Evolutionary conservation across 2,329 filamentous ascomycete genomes (phyloP).

Genomic region (Macrophomina phaseolina): DNA sequence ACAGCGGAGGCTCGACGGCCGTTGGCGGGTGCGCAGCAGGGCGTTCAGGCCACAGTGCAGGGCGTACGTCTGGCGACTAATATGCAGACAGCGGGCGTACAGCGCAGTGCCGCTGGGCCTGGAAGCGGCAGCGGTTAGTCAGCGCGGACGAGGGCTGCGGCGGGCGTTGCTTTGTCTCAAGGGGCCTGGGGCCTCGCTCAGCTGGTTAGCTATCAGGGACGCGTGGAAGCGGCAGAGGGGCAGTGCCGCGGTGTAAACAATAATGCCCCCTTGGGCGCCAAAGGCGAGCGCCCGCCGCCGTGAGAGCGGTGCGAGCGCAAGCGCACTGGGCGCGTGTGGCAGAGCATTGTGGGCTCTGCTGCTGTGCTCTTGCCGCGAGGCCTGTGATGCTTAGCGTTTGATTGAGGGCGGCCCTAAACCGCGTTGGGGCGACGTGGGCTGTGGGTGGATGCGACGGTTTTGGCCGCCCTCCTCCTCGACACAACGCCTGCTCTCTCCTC

Average conservation of each 20-base stretch:
- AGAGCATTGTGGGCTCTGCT: neutral
- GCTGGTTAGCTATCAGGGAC: slow-evolving; percentile 23
- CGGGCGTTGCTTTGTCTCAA: slow-evolving; percentile 5
- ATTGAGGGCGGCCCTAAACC: slow-evolving; percentile 23
- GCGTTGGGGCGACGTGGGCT: slow-evolving; percentile 24
- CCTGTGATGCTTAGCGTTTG: slow-evolving; percentile 24
- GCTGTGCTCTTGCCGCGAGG: slow-evolving; percentile 14
- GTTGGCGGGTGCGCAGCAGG: slow-evolving; percentile 13
- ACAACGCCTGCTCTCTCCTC: slow-evolving; percentile 16
- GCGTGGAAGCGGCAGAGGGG: slow-evolving; percentile 24
- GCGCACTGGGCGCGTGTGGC: slow-evolving; percentile 13
- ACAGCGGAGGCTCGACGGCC: neutral
- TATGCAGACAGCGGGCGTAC: neutral
- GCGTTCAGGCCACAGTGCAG: slow-evolving; percentile 1
- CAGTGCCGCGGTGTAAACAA: slow-evolving; percentile 21
- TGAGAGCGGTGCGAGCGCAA: slow-evolving; percentile 17
- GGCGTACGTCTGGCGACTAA: neutral
- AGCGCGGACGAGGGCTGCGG: slow-evolving; percentile 16
- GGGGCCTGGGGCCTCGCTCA: slow-evolving; percentile 4
- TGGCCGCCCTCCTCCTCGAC: slow-evolving; percentile 27
- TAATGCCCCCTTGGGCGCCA: slow-evolving; percentile 17
- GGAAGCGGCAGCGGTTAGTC: slow-evolving; percentile 15
- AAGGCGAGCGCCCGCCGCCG: slow-evolving; percentile 3
- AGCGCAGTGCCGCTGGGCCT: neutral
- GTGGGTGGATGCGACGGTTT: slow-evolving; percentile 24